Conservation (phyloP, 495 filamentous ascomycete genomes). For the Penicillium argentinense region DNA sequence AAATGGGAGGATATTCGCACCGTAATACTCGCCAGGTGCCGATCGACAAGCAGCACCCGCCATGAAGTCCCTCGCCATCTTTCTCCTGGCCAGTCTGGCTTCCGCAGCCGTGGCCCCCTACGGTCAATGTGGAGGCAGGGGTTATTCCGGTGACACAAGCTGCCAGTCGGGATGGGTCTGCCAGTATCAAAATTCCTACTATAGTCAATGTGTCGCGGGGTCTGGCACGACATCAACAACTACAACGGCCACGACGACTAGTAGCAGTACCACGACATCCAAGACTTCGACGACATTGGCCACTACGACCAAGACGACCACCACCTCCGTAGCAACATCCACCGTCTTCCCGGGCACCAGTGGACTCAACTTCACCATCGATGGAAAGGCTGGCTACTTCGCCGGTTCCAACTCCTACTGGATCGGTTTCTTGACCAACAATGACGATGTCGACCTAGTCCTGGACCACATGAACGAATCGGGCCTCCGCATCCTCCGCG, state of each 20-base stretch:
- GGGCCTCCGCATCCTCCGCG: conserved; percentile 65
- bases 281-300: conserved; percentile 15
- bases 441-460: conserved; percentile 61
- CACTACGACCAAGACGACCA: conserved; percentile 9
- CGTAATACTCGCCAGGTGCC: too few species aligned
- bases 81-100: conserved; percentile 22
- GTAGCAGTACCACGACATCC: background rate
- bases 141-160: conserved; percentile 25
- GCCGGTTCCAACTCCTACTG: conserved; percentile 76
- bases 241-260: background rate
- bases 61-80: conserved; percentile 8
- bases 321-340: conserved; percentile 7
- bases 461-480: conserved; percentile 49
- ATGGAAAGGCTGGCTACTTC: conserved; percentile 61
- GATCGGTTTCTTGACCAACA: conserved; percentile 66
- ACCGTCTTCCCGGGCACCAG: conserved; percentile 49
- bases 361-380: conserved; percentile 59
- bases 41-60: too few species aligned
- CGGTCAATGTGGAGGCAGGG: conserved; percentile 36
- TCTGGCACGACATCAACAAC: too few species aligned
- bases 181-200: conserved; percentile 34
- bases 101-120: conserved; percentile 29
- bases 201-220: conserved; percentile 37
- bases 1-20: too few species aligned
- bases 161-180: conserved; percentile 35